phyloP scores from a whole-genome alignment of 345 rosid species.

The Balakata baccata region DNA sequence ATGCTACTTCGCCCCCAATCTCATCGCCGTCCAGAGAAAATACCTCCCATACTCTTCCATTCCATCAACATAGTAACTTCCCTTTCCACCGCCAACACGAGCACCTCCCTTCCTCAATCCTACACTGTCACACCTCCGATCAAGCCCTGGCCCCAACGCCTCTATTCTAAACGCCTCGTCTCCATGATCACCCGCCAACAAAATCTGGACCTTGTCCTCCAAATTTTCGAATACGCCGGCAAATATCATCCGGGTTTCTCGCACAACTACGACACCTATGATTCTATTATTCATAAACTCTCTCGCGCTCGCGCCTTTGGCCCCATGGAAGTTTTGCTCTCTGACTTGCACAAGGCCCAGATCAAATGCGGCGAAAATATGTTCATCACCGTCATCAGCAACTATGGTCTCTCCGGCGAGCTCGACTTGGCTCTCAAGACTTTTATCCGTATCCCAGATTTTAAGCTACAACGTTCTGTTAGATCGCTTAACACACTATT shows the following conservation, averaged over 20 bases:
- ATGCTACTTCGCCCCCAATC: not conserved
- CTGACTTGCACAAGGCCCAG: slow-evolving; percentile 44
- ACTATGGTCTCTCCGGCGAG: slow-evolving; percentile 70
- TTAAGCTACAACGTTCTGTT: slow-evolving; percentile 61
- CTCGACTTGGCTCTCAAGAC: slow-evolving; percentile 49
- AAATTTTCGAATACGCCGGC: slow-evolving; percentile 75
- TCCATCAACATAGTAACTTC: slow-evolving; percentile 11
- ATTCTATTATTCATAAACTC: slow-evolving; percentile 69
- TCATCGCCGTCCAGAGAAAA: not conserved
- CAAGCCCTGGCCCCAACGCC: slow-evolving; percentile 81
- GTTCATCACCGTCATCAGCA: slow-evolving; percentile 62
- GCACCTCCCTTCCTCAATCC: slow-evolving; percentile 30
- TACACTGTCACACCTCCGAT: slow-evolving; percentile 66
- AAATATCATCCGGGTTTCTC: slow-evolving; percentile 64
- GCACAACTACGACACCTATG: slow-evolving; percentile 71
- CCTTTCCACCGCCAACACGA: slow-evolving; percentile 8
- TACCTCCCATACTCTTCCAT: slow-evolving; percentile 1
- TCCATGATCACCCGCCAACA: slow-evolving; percentile 75
- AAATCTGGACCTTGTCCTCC: slow-evolving; percentile 81
- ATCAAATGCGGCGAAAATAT: slow-evolving; percentile 71
- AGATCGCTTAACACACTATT: slow-evolving; percentile 74
- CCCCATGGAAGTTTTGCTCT: slow-evolving; percentile 57
- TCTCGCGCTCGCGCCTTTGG: slow-evolving; percentile 81
- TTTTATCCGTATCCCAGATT: slow-evolving; percentile 56
- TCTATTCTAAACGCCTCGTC: slow-evolving; percentile 67